phyloP scores from a whole-genome alignment of 2,329 filamentous ascomycete genomes.

The Pseudofabraea citricarpa region DNA sequence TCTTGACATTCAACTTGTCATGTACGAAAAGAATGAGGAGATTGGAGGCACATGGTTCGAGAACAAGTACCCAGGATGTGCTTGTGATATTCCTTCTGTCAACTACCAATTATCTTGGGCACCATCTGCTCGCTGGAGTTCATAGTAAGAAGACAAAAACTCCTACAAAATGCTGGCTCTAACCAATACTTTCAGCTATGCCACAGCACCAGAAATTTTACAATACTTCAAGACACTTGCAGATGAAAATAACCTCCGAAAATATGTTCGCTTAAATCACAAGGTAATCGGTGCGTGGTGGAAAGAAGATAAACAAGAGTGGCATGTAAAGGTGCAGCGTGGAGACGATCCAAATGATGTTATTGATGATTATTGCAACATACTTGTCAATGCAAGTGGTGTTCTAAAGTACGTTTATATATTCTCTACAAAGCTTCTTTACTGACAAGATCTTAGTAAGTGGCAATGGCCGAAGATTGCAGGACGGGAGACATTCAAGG shows the following conservation, averaged over 20 bases:
- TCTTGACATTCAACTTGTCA: conserved; percentile 34
- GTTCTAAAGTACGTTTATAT: conserved; percentile 40
- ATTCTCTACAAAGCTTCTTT: conserved; percentile 35
- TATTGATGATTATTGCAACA: conserved; percentile 35
- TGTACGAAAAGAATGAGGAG: conserved; percentile 41
- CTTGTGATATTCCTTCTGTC: conserved; percentile 30
- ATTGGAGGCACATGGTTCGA: conserved; percentile 52
- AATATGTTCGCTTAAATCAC: conserved; percentile 38
- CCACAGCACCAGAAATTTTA: conserved; percentile 32
- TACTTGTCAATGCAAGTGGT: conserved; percentile 41
- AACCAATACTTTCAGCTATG: conserved; percentile 41
- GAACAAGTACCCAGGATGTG: conserved; percentile 51
- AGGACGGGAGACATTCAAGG: conserved; percentile 41
- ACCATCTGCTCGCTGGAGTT: conserved; percentile 6
- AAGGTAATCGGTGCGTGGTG: conserved; percentile 37
- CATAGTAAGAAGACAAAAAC: not conserved
- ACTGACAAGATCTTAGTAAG: conserved; percentile 25
- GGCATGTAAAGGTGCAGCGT: conserved; percentile 31
- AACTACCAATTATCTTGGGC: conserved; percentile 34
- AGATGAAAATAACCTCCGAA: conserved; percentile 28
- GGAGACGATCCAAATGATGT: conserved; percentile 28
- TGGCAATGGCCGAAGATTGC: conserved; percentile 37
- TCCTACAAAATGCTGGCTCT: conserved; percentile 41
- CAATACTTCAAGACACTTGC: conserved; percentile 29
- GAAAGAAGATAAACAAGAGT: conserved; percentile 36